Evolutionary conservation across 2,329 filamentous ascomycete species (phyloP), one percentile per base, ranked within the genome.

Genomic region (Colletotrichum eremochloae): DNA sequence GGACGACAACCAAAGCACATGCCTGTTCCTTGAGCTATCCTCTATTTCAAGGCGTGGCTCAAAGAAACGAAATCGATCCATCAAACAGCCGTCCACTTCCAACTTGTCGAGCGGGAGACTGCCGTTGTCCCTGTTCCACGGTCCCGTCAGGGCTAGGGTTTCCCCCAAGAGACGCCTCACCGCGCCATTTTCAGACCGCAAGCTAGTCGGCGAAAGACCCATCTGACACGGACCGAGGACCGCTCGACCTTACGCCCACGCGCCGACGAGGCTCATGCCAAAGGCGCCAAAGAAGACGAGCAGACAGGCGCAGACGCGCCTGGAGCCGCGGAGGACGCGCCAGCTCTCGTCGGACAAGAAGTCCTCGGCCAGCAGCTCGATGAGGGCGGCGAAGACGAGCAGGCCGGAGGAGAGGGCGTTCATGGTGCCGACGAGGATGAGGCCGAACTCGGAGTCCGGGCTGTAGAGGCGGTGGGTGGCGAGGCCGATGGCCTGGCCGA

Each of bases 401-500:
- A 94, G 82, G 1, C 92, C 92, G 63, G 90, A 90, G 29, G 90
- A 93, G 65, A 94, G 90, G 36, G 91, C 91, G 78, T 94, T 94
- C 84, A 93, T 94, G 77, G 92, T 88, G 2, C 92, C 92, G 24
- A 94, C 92, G 79, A 93, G 89, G 24, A 94, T 83, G 24, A 94
- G 82, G 0, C 92, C 92, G 0, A 88, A 84, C 68, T 91, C 86
- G 20, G 90, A 92, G 66, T 86, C 84, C 5, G 92, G 92, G 76
- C 90, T 90, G 80, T 94, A 94, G 12, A 93, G 81, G 9, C 88
- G 89, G 77, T 93, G 91, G n/a, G 92, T 86, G 24, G 90, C 85
- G 18, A 94, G 85, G 2, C 92, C 92, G 67, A 94, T 89, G 1
- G 91, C 92, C 78, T 94, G 92, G n/a, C 92, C 92, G 40, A 93